These are phyloP conservation scores for Chloropicon primus DNA, from an alignment of 139 green algal genomes.

Conservation along the genomic window DNA sequence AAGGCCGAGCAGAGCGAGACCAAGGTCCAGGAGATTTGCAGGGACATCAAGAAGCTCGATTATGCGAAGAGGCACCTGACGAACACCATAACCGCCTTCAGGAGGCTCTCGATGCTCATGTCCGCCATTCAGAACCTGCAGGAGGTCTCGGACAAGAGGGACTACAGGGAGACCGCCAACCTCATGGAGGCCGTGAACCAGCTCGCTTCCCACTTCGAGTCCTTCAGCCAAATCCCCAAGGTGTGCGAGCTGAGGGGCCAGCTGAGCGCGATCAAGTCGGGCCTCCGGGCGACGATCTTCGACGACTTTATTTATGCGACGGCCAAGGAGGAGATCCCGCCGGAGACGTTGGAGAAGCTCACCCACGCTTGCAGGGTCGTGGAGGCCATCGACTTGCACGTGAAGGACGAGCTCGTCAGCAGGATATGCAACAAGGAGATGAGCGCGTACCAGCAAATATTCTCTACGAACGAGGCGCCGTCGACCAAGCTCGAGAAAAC, in stretches of 20 bases:
- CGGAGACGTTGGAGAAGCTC: conserved; percentile 66
- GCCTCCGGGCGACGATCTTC: conserved; percentile 26
- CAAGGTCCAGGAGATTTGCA: conserved; percentile 94
- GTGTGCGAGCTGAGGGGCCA: conserved; percentile 53
- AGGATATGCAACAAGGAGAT: conserved; percentile 75
- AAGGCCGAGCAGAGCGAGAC: conserved; percentile 81
- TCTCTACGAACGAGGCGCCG: conserved; percentile 20
- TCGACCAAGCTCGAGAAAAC: conserved; percentile 70
- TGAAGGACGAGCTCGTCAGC: conserved; percentile 78
- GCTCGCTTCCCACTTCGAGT: conserved; percentile 79
- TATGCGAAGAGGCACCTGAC: conserved; percentile 92
- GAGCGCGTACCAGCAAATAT: conserved; percentile 73
- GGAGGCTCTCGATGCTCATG: conserved; percentile 83
- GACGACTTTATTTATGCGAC: conserved; percentile 25
- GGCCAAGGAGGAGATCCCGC: conserved; percentile 3
- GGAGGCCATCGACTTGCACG: conserved; percentile 68
- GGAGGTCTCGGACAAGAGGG: conserved; percentile 41
- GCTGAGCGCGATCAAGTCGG: conserved; percentile 26
- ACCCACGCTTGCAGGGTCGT: conserved; percentile 78
- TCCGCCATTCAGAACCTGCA: conserved; percentile 41
- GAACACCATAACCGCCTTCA: conserved; percentile 81
- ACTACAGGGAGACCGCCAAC: conserved; percentile 79
- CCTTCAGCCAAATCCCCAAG: conserved; percentile 68
- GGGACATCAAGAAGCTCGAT: conserved; percentile 93
- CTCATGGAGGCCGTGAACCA: conserved; percentile 87